These are phyloP conservation scores for Microglena sp. DNA, from an alignment of 139 green algal species.

Conservation along the genomic window DNA sequence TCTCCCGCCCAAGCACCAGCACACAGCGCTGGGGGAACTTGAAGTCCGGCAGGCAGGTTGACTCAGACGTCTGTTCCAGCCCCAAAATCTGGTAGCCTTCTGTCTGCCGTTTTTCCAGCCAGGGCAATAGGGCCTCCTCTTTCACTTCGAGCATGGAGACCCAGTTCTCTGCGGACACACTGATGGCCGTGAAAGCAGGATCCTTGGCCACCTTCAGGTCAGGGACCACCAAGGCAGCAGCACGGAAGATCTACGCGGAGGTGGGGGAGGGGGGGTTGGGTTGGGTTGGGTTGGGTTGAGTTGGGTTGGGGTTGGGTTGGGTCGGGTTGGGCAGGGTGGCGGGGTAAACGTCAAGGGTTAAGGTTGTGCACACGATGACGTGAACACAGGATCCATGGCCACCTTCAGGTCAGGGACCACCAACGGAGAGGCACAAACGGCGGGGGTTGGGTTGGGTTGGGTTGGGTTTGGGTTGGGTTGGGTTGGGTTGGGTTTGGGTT, in stretches of 20 bases:
- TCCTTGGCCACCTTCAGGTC: constrained; percentile 52
- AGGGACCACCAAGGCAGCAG: constrained; percentile 58
- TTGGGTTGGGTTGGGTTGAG: neutral
- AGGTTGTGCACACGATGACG: too few relatives aligned
- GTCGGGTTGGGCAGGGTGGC: too few relatives aligned
- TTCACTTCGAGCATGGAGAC: constrained; percentile 68
- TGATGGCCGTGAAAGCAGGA: constrained; percentile 54
- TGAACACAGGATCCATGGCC: constrained; percentile 49
- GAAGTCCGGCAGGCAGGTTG: constrained; percentile 20
- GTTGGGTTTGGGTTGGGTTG: too few relatives aligned
- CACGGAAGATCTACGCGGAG: constrained; percentile 40
- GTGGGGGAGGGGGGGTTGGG: neutral
- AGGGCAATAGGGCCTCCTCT: constrained; percentile 46
- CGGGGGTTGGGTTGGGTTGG: too few relatives aligned
- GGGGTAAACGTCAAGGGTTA: too few relatives aligned
- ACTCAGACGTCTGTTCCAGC: neutral
- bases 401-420: constrained; percentile 65
- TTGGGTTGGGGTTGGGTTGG: too few relatives aligned
- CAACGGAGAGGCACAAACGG: constrained; percentile 53
- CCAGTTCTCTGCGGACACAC: constrained; percentile 85
- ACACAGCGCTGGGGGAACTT: constrained; percentile 51
- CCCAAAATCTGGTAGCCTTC: constrained; percentile 23
- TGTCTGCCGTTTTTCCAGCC: constrained; percentile 42
- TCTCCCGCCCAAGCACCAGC: constrained; percentile 79
- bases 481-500: too few relatives aligned